A percentile compares a stretch with the other conserved stretches of the same genome.
Evolutionary conservation across 345 rosid genomes (phyloP).

Genomic region (Rhodamnia argentea): DNA sequence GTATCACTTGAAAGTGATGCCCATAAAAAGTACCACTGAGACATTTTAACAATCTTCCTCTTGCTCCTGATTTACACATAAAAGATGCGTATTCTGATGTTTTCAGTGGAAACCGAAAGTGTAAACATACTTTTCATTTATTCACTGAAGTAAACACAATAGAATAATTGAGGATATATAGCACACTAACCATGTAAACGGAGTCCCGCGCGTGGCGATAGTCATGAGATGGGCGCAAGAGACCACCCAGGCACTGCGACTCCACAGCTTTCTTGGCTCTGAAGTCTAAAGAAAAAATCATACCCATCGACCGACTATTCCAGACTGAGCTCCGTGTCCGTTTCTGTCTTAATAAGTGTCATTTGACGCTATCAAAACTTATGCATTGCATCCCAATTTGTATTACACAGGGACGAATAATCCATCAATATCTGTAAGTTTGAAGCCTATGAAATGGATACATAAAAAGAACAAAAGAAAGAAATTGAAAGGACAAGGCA

Average conservation of each 20-base stretch:
- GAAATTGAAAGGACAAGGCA: not conserved
- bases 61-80: not conserved
- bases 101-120: not conserved
- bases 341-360: too few species aligned
- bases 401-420: not conserved
- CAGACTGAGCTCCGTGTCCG: not conserved
- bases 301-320: not conserved
- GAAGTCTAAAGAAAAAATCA: not conserved
- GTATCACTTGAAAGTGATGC: too few species aligned
- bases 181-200: not conserved
- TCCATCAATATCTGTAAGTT: not conserved
- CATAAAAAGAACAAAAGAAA: not conserved
- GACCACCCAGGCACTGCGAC: not conserved
- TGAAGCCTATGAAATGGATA: not conserved
- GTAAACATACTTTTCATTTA: not conserved
- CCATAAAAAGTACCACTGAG: too few species aligned
- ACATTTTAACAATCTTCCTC: not conserved
- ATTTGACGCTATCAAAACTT: too few species aligned
- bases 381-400: not conserved
- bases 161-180: not conserved
- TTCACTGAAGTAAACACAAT: not conserved
- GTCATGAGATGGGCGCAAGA: not conserved
- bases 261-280: not conserved
- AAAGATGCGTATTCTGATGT: not conserved
- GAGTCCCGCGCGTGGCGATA: not conserved